A percentile compares a stretch with the other conserved stretches of the same genome.
Conservation (phyloP, 148 eudicot genomes). For the Silene uniflora region DNA sequence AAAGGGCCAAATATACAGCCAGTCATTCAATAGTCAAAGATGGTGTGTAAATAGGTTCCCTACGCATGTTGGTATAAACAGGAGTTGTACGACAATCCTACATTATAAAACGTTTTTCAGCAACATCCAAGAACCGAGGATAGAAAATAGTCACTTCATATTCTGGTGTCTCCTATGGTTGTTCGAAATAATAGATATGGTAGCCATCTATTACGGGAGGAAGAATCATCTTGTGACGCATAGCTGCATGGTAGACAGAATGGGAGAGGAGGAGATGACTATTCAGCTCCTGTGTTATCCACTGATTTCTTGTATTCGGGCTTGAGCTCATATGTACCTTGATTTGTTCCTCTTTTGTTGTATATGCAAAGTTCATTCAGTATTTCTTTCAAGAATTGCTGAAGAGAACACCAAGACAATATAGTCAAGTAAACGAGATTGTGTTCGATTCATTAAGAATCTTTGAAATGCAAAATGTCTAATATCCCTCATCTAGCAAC, state of each 20-base stretch:
- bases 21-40: background rate
- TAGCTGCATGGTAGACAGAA: conserved; percentile 10
- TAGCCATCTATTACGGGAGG: too few relatives aligned
- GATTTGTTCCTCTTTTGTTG: conserved; percentile 95
- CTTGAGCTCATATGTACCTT: conserved; percentile 94
- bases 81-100: too few relatives aligned
- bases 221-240: too few relatives aligned
- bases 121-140: too few relatives aligned
- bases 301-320: conserved; percentile 93
- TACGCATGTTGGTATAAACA: too few relatives aligned
- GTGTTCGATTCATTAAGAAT: background rate
- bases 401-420: conserved; percentile 19
- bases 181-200: too few relatives aligned
- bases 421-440: background rate
- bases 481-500: too few relatives aligned
- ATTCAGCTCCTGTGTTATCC: conserved; percentile 66
- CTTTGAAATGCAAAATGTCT: background rate
- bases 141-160: too few relatives aligned
- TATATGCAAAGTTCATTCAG: conserved; percentile 88
- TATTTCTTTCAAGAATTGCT: conserved; percentile 98
- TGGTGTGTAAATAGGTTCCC: too few relatives aligned
- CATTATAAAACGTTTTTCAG: too few relatives aligned
- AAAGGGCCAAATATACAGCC: background rate
- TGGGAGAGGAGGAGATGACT: conserved; percentile 14
- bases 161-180: too few relatives aligned